A percentile compares a stretch with the other conserved stretches of the same genome.
Evolutionary conservation across 345 rosid genomes (phyloP).

Genomic region (Brassica juncea): DNA sequence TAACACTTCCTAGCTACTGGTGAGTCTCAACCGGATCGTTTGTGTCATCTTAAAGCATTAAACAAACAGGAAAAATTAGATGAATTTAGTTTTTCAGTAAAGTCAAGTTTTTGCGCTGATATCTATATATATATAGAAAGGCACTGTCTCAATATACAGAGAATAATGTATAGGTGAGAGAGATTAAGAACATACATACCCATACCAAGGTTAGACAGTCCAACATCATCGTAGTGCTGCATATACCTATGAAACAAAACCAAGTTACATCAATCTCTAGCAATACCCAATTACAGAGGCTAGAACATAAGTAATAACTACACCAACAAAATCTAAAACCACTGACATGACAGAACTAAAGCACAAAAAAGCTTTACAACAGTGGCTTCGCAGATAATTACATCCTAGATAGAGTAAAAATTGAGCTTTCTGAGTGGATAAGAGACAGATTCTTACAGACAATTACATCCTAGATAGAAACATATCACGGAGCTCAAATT

Average conservation of each 20-base stretch:
- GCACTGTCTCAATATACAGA: background rate
- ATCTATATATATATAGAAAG: background rate
- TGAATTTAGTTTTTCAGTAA: background rate
- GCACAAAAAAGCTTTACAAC: background rate
- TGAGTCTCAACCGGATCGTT: slow-evolving; percentile 86
- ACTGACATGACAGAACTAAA: background rate
- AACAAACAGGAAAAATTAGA: no score
- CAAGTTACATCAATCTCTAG: background rate
- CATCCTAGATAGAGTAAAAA: background rate
- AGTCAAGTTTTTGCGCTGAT: background rate
- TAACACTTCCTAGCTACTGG: slow-evolving; percentile 71
- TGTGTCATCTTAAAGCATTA: slow-evolving; percentile 52
- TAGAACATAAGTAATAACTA: background rate
- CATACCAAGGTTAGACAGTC: slow-evolving; percentile 92
- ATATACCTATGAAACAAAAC: slow-evolving; percentile 70
- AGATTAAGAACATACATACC: slow-evolving; percentile 48
- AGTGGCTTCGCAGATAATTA: background rate
- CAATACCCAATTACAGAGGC: background rate
- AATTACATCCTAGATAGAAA: background rate
- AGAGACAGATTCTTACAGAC: no score
- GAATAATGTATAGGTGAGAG: background rate
- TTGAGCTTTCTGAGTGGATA: background rate
- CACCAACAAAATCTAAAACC: background rate
- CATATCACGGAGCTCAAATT: background rate
- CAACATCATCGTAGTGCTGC: slow-evolving; percentile 88